phyloP scores from a whole-genome alignment of 129 eudicot species.

The Chrysanthemum makinoi region DNA sequence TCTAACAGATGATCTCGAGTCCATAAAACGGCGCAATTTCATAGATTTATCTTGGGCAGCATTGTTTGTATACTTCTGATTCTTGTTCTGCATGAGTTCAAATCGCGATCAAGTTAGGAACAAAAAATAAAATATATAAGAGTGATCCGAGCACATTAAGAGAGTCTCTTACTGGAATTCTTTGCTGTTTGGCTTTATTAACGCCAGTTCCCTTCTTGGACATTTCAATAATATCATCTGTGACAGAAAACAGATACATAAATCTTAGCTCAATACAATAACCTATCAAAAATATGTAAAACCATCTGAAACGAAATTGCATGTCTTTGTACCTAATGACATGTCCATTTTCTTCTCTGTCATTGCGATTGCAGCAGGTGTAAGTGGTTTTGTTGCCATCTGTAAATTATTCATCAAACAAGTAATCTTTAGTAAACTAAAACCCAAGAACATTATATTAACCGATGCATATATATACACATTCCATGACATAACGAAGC shows the following conservation, averaged over 20 bases:
- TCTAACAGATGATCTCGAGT: constrained; percentile 78
- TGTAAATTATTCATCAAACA: constrained; percentile 23
- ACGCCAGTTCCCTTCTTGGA: constrained; percentile 50
- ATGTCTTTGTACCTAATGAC: constrained; percentile 57
- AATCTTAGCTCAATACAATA: not conserved
- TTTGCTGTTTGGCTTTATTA: constrained; percentile 58
- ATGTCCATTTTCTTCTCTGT: constrained; percentile 98
- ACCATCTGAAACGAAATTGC: too few species aligned
- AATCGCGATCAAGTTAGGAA: not conserved
- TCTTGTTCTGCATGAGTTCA: constrained; percentile 53
- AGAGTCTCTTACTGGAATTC: constrained; percentile 57
- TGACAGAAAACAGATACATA: not conserved
- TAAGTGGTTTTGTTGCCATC: constrained; percentile 86
- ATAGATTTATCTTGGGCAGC: constrained; percentile 51
- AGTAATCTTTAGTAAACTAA: constrained; percentile 3
- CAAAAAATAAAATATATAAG: not conserved
- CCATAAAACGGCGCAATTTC: constrained; percentile 60
- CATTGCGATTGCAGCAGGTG: constrained; percentile 87
- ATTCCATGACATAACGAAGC: not conserved
- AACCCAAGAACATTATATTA: not conserved
- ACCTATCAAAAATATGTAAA: not conserved
- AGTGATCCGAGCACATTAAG: not conserved
- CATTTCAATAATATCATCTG: constrained; percentile 95
- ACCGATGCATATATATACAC: not conserved
- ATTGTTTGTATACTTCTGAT: constrained; percentile 42